Evolutionary conservation across 2,329 filamentous ascomycete species (phyloP).

Genomic region (Neurospora sp.): DNA sequence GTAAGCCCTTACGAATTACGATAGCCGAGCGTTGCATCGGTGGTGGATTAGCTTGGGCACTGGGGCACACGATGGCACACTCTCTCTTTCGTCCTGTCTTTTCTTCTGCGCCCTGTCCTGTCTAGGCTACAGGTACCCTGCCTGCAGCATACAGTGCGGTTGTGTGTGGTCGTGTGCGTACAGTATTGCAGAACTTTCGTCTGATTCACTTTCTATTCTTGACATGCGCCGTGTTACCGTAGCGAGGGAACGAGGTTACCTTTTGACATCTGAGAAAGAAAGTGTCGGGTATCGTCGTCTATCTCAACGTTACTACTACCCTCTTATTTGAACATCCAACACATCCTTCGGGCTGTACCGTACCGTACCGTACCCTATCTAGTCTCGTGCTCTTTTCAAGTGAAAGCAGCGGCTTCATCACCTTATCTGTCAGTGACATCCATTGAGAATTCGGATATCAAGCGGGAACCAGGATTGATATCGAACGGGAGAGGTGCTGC

Average conservation of each 20-base stretch:
- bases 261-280: not conserved
- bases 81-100: not conserved
- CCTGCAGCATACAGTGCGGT: not conserved
- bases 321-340: not conserved
- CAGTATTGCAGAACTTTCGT: not conserved
- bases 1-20: not conserved
- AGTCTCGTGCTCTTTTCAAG: not conserved
- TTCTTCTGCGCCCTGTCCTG: not conserved
- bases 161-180: not conserved
- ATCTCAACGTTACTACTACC: not conserved
- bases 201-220: not conserved
- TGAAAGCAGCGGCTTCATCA: not conserved
- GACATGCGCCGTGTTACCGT: not conserved
- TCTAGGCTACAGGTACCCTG: not conserved
- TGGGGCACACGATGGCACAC: not conserved
- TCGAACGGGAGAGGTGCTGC: not conserved
- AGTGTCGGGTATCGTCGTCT: not conserved
- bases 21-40: not conserved
- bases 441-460: not conserved
- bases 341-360: not conserved
- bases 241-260: not conserved
- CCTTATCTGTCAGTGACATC: not conserved
- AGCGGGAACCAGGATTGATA: not conserved
- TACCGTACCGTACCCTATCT: not conserved
- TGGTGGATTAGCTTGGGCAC: not conserved